Base-by-base conservation (phyloP, 148 eudicot species). In the Diospyros lotus region DNA sequence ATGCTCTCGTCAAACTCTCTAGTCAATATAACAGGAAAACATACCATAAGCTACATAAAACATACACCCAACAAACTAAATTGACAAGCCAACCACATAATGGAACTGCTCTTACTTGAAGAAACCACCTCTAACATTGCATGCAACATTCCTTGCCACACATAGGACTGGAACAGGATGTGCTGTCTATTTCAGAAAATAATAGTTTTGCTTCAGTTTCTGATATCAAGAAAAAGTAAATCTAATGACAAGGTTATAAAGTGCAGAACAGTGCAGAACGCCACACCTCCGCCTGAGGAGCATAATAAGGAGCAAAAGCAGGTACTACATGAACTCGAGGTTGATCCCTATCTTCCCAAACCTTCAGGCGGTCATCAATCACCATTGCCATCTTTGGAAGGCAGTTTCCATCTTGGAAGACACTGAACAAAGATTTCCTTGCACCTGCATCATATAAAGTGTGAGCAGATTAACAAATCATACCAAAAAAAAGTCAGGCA, bases 381-480 rank as follows among this genome's bases (percentile, higher is more conserved):
- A 95, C 99, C 99, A 95, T 90, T 48, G 99, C 96, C 97, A 95
- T 89, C 75, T 83, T 91, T 69, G 98, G 97, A 87, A 93, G 99
- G 72, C 97, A 95, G 69, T 78, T 72, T 5, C 98, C 91, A 83
- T 82, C 80, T 83, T 93, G 90, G 76, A 95, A 93, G 60, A 95
- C 99, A 80, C 80, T 88, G 40, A 89, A 82, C 88, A 95, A 82
- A 73, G 99, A 95, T 75, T 95, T 95, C 81, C 84, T 86, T 28
- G 87, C 80, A 62, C 99, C 99, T 95, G 69, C 44, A 46, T 68
- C 72, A 62, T 61, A 62, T 9, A 38, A 28, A 53, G 28, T 6
- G 10, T 46, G 41, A 48, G 48, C 62, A 15, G 43, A 41, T 51
- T 18, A 38, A 44, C 4, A 64, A 9, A 63, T 15, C 40, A 54